These are phyloP conservation scores for Xylaria sp. DNA, from an alignment of 495 filamentous ascomycete genomes.

Conservation along the genomic window DNA sequence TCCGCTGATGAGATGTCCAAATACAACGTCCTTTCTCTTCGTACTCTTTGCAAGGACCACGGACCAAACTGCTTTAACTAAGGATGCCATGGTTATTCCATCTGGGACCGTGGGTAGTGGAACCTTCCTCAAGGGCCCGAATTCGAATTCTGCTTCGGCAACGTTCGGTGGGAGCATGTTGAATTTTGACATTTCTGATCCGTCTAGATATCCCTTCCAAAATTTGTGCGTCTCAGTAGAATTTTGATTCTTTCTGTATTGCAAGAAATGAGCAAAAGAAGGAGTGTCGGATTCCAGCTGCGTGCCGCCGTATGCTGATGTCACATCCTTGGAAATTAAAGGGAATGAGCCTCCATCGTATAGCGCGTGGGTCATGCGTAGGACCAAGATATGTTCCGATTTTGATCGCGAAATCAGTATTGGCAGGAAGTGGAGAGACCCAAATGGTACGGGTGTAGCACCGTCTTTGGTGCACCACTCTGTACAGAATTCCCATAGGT, in stretches of 20 bases:
- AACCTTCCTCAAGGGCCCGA: background rate
- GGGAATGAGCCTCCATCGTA: slow-evolving; percentile 71
- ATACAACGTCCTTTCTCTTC: slow-evolving; percentile 54
- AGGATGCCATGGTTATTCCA: slow-evolving; percentile 56
- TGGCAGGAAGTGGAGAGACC: slow-evolving; percentile 46
- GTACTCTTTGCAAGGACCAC: slow-evolving; percentile 28
- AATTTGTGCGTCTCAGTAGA: background rate
- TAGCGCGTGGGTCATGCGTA: slow-evolving; percentile 72
- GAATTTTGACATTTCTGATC: background rate
- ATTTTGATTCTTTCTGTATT: slow-evolving; percentile 36
- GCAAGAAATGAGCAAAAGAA: slow-evolving; percentile 64
- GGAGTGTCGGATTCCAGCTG: slow-evolving; percentile 46
- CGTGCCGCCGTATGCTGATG: slow-evolving; percentile 57
- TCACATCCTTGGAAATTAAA: slow-evolving; percentile 60
- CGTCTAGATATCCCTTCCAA: slow-evolving; percentile 10
- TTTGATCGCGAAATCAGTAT: slow-evolving; percentile 56
- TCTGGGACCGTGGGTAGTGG: background rate
- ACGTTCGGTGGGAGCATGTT: background rate
- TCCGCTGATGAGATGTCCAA: slow-evolving; percentile 61
- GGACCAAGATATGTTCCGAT: slow-evolving; percentile 59
- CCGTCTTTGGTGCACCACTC: slow-evolving; percentile 30
- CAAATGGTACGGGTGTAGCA: slow-evolving; percentile 1
- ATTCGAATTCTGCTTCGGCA: background rate
- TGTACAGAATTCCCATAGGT: slow-evolving; percentile 55
- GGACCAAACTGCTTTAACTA: slow-evolving; percentile 65